Evolutionary conservation across 768 basidiomycete genomes (phyloP).

Genomic region (Gloeophyllum trabeum): DNA sequence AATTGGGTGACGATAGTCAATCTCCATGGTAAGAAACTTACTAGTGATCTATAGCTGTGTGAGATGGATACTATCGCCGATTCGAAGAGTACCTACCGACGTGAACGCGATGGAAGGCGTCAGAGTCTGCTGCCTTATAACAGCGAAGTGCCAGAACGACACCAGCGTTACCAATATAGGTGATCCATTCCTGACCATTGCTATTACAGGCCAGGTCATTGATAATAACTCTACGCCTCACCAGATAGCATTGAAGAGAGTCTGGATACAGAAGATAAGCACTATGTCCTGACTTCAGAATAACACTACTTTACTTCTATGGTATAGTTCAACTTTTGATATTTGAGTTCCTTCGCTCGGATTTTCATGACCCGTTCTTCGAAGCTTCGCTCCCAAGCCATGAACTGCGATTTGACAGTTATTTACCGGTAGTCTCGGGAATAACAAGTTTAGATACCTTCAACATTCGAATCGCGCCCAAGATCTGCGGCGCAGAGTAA

Average conservation of each 20-base stretch:
- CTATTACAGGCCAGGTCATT: not conserved
- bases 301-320: too few species aligned
- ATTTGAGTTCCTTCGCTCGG: slow-evolving; percentile 73
- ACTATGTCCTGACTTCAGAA: too few species aligned
- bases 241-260: slow-evolving; percentile 31
- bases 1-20: too few species aligned
- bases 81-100: not conserved
- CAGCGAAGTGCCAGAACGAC: slow-evolving; percentile 52
- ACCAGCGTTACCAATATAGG: slow-evolving; percentile 40
- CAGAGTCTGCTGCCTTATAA: slow-evolving; percentile 54
- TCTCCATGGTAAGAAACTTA: slow-evolving; percentile 16
- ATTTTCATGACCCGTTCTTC: slow-evolving; percentile 64
- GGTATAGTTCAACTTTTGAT: slow-evolving; percentile 77
- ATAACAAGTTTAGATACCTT: slow-evolving; percentile 29
- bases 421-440: not conserved
- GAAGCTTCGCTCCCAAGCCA: slow-evolving; percentile 92
- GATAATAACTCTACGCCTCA: slow-evolving; percentile 10
- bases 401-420: slow-evolving; percentile 47
- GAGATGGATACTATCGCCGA: too few species aligned
- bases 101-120: slow-evolving; percentile 33
- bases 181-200: slow-evolving; percentile 15
- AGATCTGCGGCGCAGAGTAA: slow-evolving; percentile 29
- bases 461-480: slow-evolving; percentile 86
- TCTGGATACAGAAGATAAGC: slow-evolving; percentile 1
- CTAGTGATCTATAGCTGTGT: slow-evolving; percentile 37